Evolutionary conservation across 2,329 filamentous ascomycete genomes (phyloP), one percentile per base, ranked within the genome.

Genomic region (Macrophomina pseudophaseolina): DNA sequence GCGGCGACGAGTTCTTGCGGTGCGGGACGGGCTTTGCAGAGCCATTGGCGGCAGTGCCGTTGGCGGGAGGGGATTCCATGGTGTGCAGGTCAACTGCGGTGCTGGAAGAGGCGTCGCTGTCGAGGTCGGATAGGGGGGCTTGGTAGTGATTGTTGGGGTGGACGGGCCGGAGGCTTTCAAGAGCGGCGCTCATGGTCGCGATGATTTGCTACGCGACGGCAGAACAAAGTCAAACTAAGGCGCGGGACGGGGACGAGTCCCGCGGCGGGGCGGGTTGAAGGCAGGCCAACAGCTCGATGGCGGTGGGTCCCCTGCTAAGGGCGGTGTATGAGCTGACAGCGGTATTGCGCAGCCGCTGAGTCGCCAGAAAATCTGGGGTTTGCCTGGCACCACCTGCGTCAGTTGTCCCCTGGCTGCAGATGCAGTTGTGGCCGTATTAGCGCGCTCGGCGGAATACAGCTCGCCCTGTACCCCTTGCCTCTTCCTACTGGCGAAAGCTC

Each of bases 1-100:
- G 86, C 1, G 88, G 87, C 58, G 86, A 86, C 28, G 81, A 83
- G 44, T 70, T 68, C 69, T 72, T 74, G 59, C 66, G 66, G 40
- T 23, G 52, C 16, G 18, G 40, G 30, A 51, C 11, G 18, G 64
- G 64, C 51, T 42, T 64, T 30, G 51, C 18, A 44, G 42, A n/a
- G 66, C 66, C 59, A 59, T 59, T 64, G 64, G 46, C 33, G 35
- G 42, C 40, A 14, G 18, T 18, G 44, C 18, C 59, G 60, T 48
- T 54, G 46, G 58, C 4, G 38, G 44, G 46, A 7, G 53, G 48
- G 16, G 53, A 56, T 16, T 48, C 64, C 64, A 66, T 66, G 64
- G 44, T 53, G 44, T 42, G 64, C 9, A 53, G 23, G 48, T 40
- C 48, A 48, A 18, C 28, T 48, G 60, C 28, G 23, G 46, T 33